Conservation (phyloP, 306 rosid genomes). For the Psophocarpus tetragonolobus region DNA sequence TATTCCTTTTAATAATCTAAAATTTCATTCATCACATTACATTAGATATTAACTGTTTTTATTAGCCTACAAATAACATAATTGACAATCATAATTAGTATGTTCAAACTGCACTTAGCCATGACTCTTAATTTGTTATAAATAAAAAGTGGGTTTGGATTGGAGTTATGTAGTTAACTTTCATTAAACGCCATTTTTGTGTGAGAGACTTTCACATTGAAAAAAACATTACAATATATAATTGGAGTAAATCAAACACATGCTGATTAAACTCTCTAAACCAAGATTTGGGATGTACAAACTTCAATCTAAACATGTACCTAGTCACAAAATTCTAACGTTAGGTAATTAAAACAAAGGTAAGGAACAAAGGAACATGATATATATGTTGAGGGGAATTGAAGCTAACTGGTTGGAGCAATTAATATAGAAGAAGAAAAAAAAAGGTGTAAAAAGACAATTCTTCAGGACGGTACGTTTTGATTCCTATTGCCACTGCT, state of each 20-base stretch:
- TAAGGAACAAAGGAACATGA: constrained; percentile 23
- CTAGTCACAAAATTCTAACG: not conserved
- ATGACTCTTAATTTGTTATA: not conserved
- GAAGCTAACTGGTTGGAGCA: not conserved
- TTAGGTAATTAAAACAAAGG: not conserved
- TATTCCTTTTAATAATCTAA: too few relatives aligned
- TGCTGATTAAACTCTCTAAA: not conserved
- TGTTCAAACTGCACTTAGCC: not conserved
- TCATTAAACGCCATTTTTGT: too few relatives aligned
- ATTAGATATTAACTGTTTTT: too few relatives aligned
- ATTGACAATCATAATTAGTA: too few relatives aligned
- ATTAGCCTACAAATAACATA: too few relatives aligned
- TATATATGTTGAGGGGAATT: not conserved
- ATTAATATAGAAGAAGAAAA: not conserved
- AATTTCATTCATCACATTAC: too few relatives aligned
- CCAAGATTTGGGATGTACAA: not conserved
- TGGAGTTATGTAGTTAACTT: too few relatives aligned
- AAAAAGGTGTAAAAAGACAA: constrained; percentile 25
- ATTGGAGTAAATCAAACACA: too few relatives aligned
- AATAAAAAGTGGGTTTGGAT: too few relatives aligned
- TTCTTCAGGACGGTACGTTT: constrained; percentile 52
- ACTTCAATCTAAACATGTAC: not conserved
- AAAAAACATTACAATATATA: too few relatives aligned
- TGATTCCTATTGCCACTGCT: constrained; percentile 55
- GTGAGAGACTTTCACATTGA: too few relatives aligned